phyloP scores from a whole-genome alignment of 306 rosid genomes.

The Castanea crenata region DNA sequence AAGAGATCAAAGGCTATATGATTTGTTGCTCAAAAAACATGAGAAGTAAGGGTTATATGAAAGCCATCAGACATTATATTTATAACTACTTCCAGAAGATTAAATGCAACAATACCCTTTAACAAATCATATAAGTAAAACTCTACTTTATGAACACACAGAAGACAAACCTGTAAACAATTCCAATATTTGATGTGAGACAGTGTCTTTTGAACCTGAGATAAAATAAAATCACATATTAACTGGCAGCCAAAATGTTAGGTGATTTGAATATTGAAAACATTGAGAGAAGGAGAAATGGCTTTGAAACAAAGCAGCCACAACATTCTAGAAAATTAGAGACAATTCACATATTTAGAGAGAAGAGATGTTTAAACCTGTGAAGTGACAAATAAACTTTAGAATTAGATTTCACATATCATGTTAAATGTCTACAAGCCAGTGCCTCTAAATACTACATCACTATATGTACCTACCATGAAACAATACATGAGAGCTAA shows the following conservation, averaged over 20 bases:
- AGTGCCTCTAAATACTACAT: background rate
- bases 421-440: background rate
- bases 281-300: background rate
- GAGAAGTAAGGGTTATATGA: background rate
- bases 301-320: background rate
- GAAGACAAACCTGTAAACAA: slow-evolving; percentile 79
- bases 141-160: slow-evolving; percentile 1
- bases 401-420: background rate
- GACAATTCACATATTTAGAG: background rate
- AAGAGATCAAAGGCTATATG: background rate
- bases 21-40: background rate
- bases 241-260: background rate
- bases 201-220: slow-evolving; percentile 82
- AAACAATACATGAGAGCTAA: background rate
- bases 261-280: background rate
- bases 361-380: background rate
- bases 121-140: slow-evolving; percentile 1
- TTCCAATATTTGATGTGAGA: slow-evolving; percentile 91
- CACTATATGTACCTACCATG: background rate
- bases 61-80: background rate
- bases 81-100: background rate
- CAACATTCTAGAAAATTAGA: background rate
- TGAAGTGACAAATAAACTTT: background rate
- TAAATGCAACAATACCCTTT: background rate
- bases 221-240: slow-evolving; percentile 11